A percentile compares a stretch with the other conserved stretches of the same genome.
phyloP scores from a whole-genome alignment of 2,329 filamentous ascomycete species.

The Beauveria brongniartii region DNA sequence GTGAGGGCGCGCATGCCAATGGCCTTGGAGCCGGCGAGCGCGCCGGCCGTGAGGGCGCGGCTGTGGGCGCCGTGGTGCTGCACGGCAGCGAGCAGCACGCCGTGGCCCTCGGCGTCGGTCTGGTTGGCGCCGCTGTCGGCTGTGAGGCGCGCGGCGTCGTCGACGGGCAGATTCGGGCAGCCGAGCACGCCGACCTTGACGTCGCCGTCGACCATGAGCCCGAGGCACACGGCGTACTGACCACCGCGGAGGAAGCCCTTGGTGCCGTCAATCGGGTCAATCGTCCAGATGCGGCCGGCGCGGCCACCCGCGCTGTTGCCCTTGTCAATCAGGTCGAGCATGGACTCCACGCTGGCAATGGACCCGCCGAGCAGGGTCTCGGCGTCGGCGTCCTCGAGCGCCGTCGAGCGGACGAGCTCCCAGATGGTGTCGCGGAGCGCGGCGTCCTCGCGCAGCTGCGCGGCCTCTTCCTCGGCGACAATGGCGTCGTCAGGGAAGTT shows the following conservation, averaged over 20 bases:
- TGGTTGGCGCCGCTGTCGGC: slow-evolving; percentile 67
- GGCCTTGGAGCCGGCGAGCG: slow-evolving; percentile 44
- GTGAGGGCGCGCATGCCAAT: slow-evolving; percentile 75
- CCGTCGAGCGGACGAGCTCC: slow-evolving; percentile 67
- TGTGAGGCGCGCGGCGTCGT: slow-evolving; percentile 55
- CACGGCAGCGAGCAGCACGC: slow-evolving; percentile 83
- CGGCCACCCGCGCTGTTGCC: slow-evolving; percentile 64
- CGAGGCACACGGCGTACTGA: slow-evolving; percentile 94
- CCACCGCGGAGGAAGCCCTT: slow-evolving; percentile 94
- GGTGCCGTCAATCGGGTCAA: slow-evolving; percentile 96
- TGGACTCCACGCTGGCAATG: slow-evolving; percentile 53
- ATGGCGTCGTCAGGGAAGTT: slow-evolving; percentile 88
- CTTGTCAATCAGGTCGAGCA: slow-evolving; percentile 59
- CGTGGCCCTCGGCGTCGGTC: slow-evolving; percentile 61
- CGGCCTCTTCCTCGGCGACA: slow-evolving; percentile 91
- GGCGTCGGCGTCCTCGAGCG: slow-evolving; percentile 48
- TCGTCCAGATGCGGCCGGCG: slow-evolving; percentile 81
- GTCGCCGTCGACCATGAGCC: slow-evolving; percentile 83
- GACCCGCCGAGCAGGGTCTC: slow-evolving; percentile 64
- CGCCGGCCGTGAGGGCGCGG: slow-evolving; percentile 53
- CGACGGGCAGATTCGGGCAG: slow-evolving; percentile 88
- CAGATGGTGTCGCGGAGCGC: slow-evolving; percentile 64
- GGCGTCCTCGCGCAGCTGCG: slow-evolving; percentile 63
- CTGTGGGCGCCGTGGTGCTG: slow-evolving; percentile 72
- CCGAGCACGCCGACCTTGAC: slow-evolving; percentile 92